These are phyloP conservation scores for Psophocarpus tetragonolobus DNA, from an alignment of 306 rosid genomes.

Conservation along the genomic window DNA sequence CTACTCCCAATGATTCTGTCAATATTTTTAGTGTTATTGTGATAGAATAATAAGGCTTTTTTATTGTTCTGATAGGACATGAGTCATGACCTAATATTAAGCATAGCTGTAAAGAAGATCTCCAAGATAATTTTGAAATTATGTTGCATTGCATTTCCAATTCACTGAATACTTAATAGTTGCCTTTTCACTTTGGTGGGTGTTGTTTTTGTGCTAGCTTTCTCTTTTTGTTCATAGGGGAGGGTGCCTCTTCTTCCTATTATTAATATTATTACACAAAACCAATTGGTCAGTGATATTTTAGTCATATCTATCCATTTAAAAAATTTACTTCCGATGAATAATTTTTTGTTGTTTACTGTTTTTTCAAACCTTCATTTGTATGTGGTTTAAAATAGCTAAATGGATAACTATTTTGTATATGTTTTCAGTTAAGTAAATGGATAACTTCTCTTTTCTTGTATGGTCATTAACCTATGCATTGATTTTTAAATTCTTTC, in stretches of 20 bases:
- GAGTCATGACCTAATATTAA: not conserved
- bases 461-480: constrained; percentile 1
- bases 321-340: not conserved
- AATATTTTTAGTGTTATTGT: not conserved
- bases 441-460: not conserved
- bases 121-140: not conserved
- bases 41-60: too few species aligned
- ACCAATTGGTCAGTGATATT: not conserved
- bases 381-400: not conserved
- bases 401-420: not conserved
- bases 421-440: not conserved
- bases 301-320: not conserved
- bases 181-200: not conserved
- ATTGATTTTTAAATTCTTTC: constrained; percentile 37
- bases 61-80: too few species aligned
- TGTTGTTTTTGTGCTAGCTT: not conserved
- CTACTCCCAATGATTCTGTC: not conserved
- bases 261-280: not conserved
- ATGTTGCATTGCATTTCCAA: not conserved
- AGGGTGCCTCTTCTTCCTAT: not conserved
- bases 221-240: not conserved
- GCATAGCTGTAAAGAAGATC: not conserved
- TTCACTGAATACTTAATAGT: not conserved
- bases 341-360: not conserved
- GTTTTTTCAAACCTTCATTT: not conserved